phyloP scores from a whole-genome alignment of 2,329 filamentous ascomycete species.

The Botryotinia convoluta region DNA sequence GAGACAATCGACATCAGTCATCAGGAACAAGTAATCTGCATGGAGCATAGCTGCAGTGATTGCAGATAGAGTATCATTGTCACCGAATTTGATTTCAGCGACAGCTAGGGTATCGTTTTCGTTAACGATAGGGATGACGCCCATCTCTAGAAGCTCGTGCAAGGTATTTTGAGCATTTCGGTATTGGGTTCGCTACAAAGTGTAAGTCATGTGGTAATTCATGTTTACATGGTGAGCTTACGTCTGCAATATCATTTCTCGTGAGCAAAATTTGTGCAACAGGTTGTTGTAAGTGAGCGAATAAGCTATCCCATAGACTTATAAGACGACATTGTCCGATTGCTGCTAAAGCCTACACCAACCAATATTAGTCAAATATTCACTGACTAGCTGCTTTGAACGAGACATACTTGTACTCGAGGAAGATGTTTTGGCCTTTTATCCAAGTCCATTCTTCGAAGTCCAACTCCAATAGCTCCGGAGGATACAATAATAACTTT shows the following conservation, averaged over 20 bases:
- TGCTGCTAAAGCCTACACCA: constrained; percentile 74
- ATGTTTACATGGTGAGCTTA: constrained; percentile 44
- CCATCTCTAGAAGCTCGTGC: constrained; percentile 84
- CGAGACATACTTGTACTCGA: constrained; percentile 65
- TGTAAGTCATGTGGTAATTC: constrained; percentile 24
- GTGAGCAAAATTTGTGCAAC: constrained; percentile 94
- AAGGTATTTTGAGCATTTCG: constrained; percentile 96
- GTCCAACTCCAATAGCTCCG: constrained; percentile 90
- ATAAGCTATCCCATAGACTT: constrained; percentile 91
- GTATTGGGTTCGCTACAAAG: constrained; percentile 75
- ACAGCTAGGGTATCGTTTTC: constrained; percentile 97
- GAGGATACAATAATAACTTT: constrained; percentile 95
- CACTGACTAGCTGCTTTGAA: neutral
- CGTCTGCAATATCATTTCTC: constrained; percentile 92
- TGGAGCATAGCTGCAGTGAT: constrained; percentile 98
- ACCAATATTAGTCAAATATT: neutral
- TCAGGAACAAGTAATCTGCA: constrained; percentile 92
- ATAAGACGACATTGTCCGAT: constrained; percentile 96
- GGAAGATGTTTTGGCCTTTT: constrained; percentile 87
- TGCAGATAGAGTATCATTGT: constrained; percentile 95
- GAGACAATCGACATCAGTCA: constrained; percentile 97
- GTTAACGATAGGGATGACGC: constrained; percentile 96
- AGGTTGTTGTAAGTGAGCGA: constrained; percentile 81
- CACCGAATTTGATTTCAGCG: constrained; percentile 98
- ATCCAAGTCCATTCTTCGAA: constrained; percentile 84